Base-by-base conservation (phyloP, 345 rosid species). In the Barbarea vulgaris region DNA sequence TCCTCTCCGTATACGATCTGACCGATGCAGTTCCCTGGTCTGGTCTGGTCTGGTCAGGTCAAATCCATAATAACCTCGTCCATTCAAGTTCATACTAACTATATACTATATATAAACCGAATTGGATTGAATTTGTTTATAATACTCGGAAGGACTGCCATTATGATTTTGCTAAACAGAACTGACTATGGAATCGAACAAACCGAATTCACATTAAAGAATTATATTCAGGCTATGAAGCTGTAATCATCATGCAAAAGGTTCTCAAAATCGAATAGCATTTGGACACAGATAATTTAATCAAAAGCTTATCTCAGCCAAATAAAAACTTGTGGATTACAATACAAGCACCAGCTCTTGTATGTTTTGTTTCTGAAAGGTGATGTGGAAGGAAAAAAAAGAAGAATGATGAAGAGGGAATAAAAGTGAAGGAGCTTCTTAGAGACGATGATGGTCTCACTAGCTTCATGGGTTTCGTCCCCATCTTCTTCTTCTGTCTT, bases 271-370 rank as follows among this genome's bases (percentile, higher is more conserved):
- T 4, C 11, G 19, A 6, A 7, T 36, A 37, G 33, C 12, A 14
- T 14, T 22, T 28, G 56, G 50, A 18, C 25, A 6, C 5, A 39
- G 3, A 22, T 31, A 11, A 2, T 41, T 15, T 19, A 44, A 19
- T 8, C 30, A 37, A 13, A 66, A 25, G 19, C 9, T 27, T 37
- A 39, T 65, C 36, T 65, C 21, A 71, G 56, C 81, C 81, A 64
- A 58, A 57, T 57, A 65, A 71, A 71, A 77, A 71, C 39, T 77
- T 51, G 81, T 77, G 81, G 81, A 47, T 25, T 17, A 64, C 28
- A 71, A 36, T 48, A n/a, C 24, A 52, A 50, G 22, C 7, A 70
- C 62, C 21, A 69, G 47, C 70, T 53, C 62, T 14, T 3, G 13
- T 9, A 0, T 18, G 3, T 18, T 10, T 12, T 22, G 9, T 7